Conservation (phyloP, 2,329 filamentous ascomycete genomes). For the Fusarium sp. region DNA sequence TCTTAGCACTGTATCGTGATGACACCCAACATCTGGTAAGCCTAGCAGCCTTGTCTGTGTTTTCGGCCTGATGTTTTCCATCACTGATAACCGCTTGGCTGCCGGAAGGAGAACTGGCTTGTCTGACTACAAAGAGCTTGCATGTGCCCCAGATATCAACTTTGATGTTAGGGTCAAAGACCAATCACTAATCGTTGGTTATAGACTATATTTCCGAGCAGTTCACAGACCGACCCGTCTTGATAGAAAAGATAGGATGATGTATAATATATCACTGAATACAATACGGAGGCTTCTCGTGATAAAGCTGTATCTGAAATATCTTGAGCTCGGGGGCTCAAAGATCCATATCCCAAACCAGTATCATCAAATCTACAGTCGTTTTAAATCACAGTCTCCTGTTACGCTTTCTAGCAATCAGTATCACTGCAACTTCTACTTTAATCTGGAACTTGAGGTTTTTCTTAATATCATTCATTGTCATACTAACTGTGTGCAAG, state of each 20-base stretch:
- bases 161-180: background rate
- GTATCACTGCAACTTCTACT: background rate
- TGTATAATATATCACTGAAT: background rate
- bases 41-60: constrained; percentile 51
- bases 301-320: background rate
- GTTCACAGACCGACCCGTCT: background rate
- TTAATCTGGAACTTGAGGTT: background rate
- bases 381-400: background rate
- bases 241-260: background rate
- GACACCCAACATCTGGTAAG: constrained; percentile 57
- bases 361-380: background rate
- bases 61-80: constrained; percentile 26
- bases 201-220: background rate
- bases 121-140: constrained; percentile 34
- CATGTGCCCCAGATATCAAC: background rate
- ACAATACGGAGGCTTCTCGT: background rate
- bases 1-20: constrained; percentile 41
- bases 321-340: background rate
- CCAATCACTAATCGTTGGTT: constrained; percentile 29
- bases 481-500: background rate
- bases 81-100: constrained; percentile 44
- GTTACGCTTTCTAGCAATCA: background rate
- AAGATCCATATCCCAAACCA: background rate
- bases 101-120: constrained; percentile 44
- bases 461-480: background rate